phyloP scores from a whole-genome alignment of 495 filamentous ascomycete species.

The Chaetomidium leptoderma region DNA sequence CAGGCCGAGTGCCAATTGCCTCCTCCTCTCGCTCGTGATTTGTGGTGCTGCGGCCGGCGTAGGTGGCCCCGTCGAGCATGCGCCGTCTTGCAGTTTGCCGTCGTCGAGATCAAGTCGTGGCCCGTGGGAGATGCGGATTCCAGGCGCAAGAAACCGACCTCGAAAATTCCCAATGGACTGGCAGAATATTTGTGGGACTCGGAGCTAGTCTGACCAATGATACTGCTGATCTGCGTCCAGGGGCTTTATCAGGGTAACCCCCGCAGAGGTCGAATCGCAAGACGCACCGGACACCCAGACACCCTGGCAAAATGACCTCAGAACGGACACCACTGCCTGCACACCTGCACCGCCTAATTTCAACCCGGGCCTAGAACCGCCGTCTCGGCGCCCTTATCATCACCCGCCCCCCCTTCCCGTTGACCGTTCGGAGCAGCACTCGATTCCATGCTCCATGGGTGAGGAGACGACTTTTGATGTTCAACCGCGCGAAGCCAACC shows the following conservation, averaged over 20 bases:
- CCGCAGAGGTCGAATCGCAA: not conserved
- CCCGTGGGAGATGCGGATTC: not conserved
- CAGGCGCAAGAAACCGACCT: not conserved
- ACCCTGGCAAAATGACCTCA: not conserved
- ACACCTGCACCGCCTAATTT: conserved; percentile 7
- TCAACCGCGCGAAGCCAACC: conserved; percentile 29
- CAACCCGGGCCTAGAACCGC: not conserved
- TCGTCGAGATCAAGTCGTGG: not conserved
- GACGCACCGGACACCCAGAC: no score
- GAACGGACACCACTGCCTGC: no score
- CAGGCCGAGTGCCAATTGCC: not conserved
- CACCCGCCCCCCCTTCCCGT: not conserved
- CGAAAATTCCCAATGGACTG: conserved; percentile 3
- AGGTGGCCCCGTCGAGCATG: not conserved
- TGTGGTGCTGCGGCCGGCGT: not conserved
- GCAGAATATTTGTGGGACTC: not conserved
- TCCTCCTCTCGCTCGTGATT: not conserved
- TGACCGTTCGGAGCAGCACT: not conserved
- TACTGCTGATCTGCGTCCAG: not conserved
- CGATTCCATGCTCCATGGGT: conserved; percentile 24
- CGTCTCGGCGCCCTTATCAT: not conserved
- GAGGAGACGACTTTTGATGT: conserved; percentile 28
- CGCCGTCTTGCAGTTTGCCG: not conserved
- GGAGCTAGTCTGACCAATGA: not conserved
- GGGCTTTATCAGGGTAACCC: conserved; percentile 2